Evolutionary conservation across 768 basidiomycete species (phyloP).

Genomic region (Macrocybe gigantea): DNA sequence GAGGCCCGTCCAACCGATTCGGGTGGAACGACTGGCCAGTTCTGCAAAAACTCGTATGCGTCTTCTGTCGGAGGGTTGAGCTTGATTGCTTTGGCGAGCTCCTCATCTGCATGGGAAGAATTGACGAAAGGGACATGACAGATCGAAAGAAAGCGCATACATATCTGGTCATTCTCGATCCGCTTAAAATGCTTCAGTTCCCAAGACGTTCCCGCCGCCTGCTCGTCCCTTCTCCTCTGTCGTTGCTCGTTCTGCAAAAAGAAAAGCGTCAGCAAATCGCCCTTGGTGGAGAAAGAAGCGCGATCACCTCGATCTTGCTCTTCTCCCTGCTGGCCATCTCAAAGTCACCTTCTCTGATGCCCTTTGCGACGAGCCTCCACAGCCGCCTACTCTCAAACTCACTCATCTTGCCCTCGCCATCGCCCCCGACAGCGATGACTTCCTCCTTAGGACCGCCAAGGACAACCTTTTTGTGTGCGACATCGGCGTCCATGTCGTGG

Average conservation of each 20-base stretch:
- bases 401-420: slow-evolving; percentile 52
- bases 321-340: slow-evolving; percentile 89
- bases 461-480: neutral
- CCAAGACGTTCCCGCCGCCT: slow-evolving; percentile 68
- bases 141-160: slow-evolving; percentile 31
- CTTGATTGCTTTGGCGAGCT: slow-evolving; percentile 57
- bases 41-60: slow-evolving; percentile 62
- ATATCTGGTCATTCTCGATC: slow-evolving; percentile 65
- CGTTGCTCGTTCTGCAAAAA: slow-evolving; percentile 79
- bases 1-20: no score
- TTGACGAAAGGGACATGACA: neutral
- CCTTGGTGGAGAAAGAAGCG: neutral
- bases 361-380: slow-evolving; percentile 84
- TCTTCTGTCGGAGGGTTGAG: slow-evolving; percentile 71
- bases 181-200: slow-evolving; percentile 70
- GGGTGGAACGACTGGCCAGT: slow-evolving; percentile 34
- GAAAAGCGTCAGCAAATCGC: neutral
- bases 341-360: slow-evolving; percentile 88
- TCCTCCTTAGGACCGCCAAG: slow-evolving; percentile 56
- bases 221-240: slow-evolving; percentile 80
- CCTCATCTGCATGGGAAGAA: slow-evolving; percentile 43
- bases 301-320: slow-evolving; percentile 77
- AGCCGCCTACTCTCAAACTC: slow-evolving; percentile 84
- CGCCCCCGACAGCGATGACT: slow-evolving; percentile 55
- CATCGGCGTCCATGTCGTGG: slow-evolving; percentile 53